phyloP scores from a whole-genome alignment of 441 rosid genomes.

The Isatis lusitanica region DNA sequence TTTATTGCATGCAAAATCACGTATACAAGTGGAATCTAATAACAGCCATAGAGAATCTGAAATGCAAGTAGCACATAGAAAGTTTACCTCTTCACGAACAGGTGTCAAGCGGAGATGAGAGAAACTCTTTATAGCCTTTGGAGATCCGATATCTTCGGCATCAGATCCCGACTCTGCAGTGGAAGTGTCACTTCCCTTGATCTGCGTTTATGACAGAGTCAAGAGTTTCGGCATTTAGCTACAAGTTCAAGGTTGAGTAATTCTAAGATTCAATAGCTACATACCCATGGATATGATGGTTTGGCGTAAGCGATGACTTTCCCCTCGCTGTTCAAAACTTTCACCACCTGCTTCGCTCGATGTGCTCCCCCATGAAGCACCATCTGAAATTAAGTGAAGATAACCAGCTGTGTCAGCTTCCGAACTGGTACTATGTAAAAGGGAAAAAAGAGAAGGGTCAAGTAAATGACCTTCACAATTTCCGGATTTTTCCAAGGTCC shows the following conservation, averaged over 20 bases:
- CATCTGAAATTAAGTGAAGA: conserved; percentile 54
- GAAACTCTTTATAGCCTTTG: conserved; percentile 83
- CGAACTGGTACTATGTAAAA: neutral
- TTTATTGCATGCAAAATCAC: conserved; percentile 45
- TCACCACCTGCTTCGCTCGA: conserved; percentile 84
- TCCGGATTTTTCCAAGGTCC: conserved; percentile 98
- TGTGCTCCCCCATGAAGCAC: conserved; percentile 79
- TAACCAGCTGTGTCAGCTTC: conserved; percentile 18
- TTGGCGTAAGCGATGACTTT: conserved; percentile 91
- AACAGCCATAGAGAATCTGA: conserved; percentile 6
- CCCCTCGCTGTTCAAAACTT: conserved; percentile 86
- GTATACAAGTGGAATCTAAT: neutral
- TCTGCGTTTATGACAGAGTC: conserved; percentile 35
- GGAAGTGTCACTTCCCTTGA: conserved; percentile 93
- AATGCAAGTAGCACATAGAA: neutral
- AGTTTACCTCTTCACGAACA: conserved; percentile 94
- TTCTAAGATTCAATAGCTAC: conserved; percentile 21
- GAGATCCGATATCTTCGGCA: conserved; percentile 92
- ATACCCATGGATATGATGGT: conserved; percentile 78
- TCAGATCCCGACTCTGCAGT: conserved; percentile 99
- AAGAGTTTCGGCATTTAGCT: conserved; percentile 5
- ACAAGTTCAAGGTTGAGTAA: neutral
- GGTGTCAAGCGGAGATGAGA: conserved; percentile 95
- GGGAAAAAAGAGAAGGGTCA: conserved; percentile 14
- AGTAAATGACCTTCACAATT: conserved; percentile 67